Base-by-base conservation (phyloP, 805 yeast genomes). In the Metschnikowia colocasiae region DNA sequence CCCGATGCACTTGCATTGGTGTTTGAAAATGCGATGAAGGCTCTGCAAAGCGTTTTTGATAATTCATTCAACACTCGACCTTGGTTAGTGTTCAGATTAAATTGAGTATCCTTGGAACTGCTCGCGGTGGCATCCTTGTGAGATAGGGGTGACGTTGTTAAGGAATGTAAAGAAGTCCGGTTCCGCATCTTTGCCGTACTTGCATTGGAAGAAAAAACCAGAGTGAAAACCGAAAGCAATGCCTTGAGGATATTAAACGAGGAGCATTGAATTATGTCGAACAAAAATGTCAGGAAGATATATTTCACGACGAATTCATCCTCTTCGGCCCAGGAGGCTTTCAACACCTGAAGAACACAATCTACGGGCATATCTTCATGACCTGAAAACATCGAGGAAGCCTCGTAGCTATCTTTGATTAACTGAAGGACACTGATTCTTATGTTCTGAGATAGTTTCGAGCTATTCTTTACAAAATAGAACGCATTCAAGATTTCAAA, bases 401-500 rank as follows among this genome's bases (percentile, higher is more conserved):
- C 50, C 29, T 61, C 65, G 32, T 69, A 71, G 0, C 73, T 66
- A 1, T 68, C 61, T 18, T 65, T 66, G 45, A 78, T 59, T 2
- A 71, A 61, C 34, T 53, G 57, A 12, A 78, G 56, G 25, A 66
- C 52, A 12, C 61, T 64, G 0, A 68, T 49, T 45, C 73, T 63
- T 0, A 65, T 64, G 5, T 58, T 61, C 1, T 56, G 38, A 6
- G 60, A 53, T 12, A 43, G 51, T 0, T 54, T 45, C 26, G 58
- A 59, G 23, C 12, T 31, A 9, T 12, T 37, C 8, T 25, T 40
- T 10, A 41, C 16, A 56, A 62, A 58, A 57, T 67, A 75, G 56
- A 78, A 81, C 6, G 68, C 64, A n/a, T 68, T 64, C 30, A 83
- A 60, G 2, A 84, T 54, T 26, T 63, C 60, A 6, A 61, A 59